phyloP scores from a whole-genome alignment of 164 flowering plant genomes.

The Annona cherimola region DNA sequence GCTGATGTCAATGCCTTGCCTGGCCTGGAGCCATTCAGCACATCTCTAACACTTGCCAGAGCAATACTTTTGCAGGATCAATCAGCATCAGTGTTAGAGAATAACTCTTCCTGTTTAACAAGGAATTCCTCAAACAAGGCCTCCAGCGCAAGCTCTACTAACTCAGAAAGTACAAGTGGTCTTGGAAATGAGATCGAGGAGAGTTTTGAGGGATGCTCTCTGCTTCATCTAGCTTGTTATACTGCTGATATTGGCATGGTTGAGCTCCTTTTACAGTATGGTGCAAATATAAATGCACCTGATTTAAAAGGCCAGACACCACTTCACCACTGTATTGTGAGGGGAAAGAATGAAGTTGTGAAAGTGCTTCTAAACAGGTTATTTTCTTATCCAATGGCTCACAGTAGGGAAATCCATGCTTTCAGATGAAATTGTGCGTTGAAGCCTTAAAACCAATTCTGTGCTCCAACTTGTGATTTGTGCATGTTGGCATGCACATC shows the following conservation, averaged over 20 bases:
- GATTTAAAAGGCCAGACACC: constrained; percentile 76
- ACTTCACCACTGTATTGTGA: constrained; percentile 59
- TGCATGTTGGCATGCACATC: not conserved
- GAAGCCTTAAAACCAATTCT: not conserved
- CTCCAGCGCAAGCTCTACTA: constrained; percentile 25
- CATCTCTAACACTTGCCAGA: constrained; percentile 39
- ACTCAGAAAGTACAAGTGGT: constrained; percentile 20
- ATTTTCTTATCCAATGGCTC: not conserved
- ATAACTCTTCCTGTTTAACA: constrained; percentile 22
- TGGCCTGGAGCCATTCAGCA: constrained; percentile 33
- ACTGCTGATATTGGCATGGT: constrained; percentile 80
- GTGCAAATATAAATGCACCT: constrained; percentile 60
- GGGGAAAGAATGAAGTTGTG: constrained; percentile 42
- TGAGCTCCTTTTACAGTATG: constrained; percentile 84
- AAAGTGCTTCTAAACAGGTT: constrained; percentile 70
- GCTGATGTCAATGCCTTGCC: constrained; percentile 58
- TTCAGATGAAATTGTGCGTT: too few relatives aligned
- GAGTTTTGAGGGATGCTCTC: constrained; percentile 45
- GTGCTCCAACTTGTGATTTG: not conserved
- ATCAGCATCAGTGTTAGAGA: constrained; percentile 18
- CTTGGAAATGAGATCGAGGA: constrained; percentile 34
- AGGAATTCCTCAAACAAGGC: constrained; percentile 25
- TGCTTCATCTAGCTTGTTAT: constrained; percentile 87
- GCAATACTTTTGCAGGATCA: constrained; percentile 67
- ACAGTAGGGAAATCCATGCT: not conserved